Evolutionary conservation across 768 basidiomycete species (phyloP).

Genomic region (Agrocybe praecox): DNA sequence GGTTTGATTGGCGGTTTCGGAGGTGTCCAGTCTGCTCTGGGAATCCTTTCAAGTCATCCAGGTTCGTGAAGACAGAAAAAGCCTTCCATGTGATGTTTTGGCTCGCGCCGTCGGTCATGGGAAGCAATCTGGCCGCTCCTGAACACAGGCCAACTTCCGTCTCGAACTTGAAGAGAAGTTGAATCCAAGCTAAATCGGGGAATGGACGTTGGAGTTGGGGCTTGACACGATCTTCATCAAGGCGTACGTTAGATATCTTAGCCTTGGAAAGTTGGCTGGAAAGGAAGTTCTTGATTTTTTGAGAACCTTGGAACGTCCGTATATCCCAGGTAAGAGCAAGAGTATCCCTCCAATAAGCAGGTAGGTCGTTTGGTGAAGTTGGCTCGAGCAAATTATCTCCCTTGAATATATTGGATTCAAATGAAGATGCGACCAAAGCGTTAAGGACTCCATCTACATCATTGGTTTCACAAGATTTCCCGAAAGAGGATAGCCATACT

Average conservation of each 20-base stretch:
- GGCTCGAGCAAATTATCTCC: slow-evolving; percentile 8
- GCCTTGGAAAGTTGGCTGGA: neutral
- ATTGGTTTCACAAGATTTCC: slow-evolving; percentile 29
- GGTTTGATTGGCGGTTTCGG: slow-evolving; percentile 43
- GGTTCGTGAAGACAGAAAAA: slow-evolving; percentile 57
- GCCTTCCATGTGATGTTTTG: slow-evolving; percentile 54
- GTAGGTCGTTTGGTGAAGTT: slow-evolving; percentile 10
- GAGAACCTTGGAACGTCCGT: slow-evolving; percentile 42
- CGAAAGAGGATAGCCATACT: slow-evolving; percentile 45
- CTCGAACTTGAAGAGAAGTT: slow-evolving; percentile 58
- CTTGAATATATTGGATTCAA: slow-evolving; percentile 19
- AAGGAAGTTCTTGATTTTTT: slow-evolving; percentile 37
- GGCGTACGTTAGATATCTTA: neutral
- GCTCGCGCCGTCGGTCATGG: slow-evolving; percentile 19
- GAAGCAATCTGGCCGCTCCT: slow-evolving; percentile 59
- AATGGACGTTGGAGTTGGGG: slow-evolving; percentile 39
- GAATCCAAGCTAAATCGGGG: slow-evolving; percentile 60
- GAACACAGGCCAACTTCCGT: slow-evolving; percentile 50
- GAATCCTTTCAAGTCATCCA: slow-evolving; percentile 55
- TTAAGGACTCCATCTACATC: slow-evolving; percentile 36
- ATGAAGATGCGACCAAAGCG: slow-evolving; percentile 34
- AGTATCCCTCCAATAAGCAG: slow-evolving; percentile 55
- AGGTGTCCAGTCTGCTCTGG: slow-evolving; percentile 52
- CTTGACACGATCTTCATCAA: slow-evolving; percentile 21
- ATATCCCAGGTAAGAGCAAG: slow-evolving; percentile 57